Conservation (phyloP, 768 basidiomycete genomes). For the Aureoboletus auriporus region DNA sequence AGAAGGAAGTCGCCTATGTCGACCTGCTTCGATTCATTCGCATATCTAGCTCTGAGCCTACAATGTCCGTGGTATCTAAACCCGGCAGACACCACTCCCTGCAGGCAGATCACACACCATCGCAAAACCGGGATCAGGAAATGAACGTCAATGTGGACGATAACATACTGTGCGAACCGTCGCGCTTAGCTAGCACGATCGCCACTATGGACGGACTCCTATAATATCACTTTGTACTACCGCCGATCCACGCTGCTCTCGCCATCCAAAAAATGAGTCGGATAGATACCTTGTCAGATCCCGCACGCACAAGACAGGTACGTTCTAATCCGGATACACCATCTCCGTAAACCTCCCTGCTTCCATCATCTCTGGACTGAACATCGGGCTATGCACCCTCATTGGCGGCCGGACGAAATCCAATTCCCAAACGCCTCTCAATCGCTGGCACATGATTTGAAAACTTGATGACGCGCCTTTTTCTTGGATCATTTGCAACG, state of each 20-base stretch:
- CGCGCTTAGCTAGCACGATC: conserved; percentile 37
- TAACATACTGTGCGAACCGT: conserved; percentile 25
- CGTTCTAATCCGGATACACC: conserved; percentile 27
- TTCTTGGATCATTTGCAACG: conserved; percentile 71
- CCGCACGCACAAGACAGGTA: conserved; percentile 8
- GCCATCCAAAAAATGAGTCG: neutral
- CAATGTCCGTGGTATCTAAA: conserved; percentile 47
- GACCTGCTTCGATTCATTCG: conserved; percentile 73
- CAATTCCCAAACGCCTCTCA: conserved; percentile 70
- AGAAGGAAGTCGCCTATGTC: conserved; percentile 66
- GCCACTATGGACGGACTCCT: conserved; percentile 33
- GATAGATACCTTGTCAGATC: conserved; percentile 11
- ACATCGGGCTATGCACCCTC: conserved; percentile 16
- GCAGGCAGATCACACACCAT: conserved; percentile 2
- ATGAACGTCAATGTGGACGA: conserved; percentile 29
- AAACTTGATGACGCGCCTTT: conserved; percentile 84
- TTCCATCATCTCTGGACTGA: conserved; percentile 28
- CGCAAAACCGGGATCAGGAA: conserved; percentile 15
- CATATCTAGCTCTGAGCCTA: conserved; percentile 56
- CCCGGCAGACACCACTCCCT: conserved; percentile 54
- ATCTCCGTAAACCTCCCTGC: conserved; percentile 29
- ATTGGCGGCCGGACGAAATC: conserved; percentile 33
- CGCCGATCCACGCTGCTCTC: neutral
- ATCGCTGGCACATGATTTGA: conserved; percentile 62
- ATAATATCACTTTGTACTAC: conserved; percentile 9